Evolutionary conservation across 495 filamentous ascomycete genomes (phyloP).

Genomic region (Aspergillus cristatus): DNA sequence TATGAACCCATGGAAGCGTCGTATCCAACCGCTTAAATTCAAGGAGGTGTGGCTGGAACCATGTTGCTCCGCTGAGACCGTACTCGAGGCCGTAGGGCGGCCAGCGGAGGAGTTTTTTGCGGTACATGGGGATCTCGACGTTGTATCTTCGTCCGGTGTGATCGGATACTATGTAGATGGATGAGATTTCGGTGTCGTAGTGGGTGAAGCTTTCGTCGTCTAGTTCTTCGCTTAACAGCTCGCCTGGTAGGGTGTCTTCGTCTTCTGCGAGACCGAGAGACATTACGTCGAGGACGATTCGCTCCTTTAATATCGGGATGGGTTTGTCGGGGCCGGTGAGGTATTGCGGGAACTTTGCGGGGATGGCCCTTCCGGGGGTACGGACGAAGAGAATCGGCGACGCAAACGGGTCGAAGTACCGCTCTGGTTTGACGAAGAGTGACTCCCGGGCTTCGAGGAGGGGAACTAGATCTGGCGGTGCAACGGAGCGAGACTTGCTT

Average conservation of each 20-base stretch:
- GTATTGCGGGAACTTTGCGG: slow-evolving; percentile 24
- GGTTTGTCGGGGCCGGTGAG: slow-evolving; percentile 28
- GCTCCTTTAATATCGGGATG: slow-evolving; percentile 9
- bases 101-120: slow-evolving; percentile 30
- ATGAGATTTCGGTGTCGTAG: no score
- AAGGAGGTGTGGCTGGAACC: slow-evolving; percentile 9
- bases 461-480: slow-evolving; percentile 23
- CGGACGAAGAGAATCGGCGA: slow-evolving; percentile 51
- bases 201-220: no score
- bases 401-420: slow-evolving; percentile 51
- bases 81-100: slow-evolving; percentile 33
- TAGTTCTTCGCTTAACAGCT: no score
- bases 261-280: not conserved
- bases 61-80: slow-evolving; percentile 12
- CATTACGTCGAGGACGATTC: no score
- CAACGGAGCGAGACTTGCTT: slow-evolving; percentile 10
- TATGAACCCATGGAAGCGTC: slow-evolving; percentile 24
- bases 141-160: no score
- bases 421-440: slow-evolving; percentile 38
- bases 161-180: no score
- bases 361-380: slow-evolving; percentile 34
- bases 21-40: slow-evolving; percentile 19
- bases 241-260: slow-evolving; percentile 1
- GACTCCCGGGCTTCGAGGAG: slow-evolving; percentile 28
- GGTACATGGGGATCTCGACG: no score